Evolutionary conservation across 176 grass and related monocot species (phyloP), one percentile per base, ranked within the genome.

Genomic region (Eleusine indica): DNA sequence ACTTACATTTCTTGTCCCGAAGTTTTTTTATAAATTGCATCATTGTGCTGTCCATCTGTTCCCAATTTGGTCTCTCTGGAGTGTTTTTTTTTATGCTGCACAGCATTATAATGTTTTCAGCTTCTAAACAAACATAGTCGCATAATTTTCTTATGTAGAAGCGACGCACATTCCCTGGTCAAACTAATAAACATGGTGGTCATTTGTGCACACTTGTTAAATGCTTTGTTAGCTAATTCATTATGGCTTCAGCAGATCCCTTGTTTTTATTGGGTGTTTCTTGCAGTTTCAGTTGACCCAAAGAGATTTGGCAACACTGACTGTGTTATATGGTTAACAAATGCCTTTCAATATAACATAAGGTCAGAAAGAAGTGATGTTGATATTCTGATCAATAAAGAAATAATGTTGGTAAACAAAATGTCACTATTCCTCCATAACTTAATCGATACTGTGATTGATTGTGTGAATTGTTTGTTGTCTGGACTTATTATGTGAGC

Each of bases 341-440:
- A 57, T 39, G 38, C 11, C 4, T 21, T 79, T 29, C 35, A 61
- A 70, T 40, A n/a, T 48, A 64, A 51, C 56, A 76, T 6, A 70
- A 51, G 29, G 4, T 64, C 4, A 49, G 5, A 49, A 78, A 46
- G 25, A 64, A 46, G 28, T 46, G 61, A 58, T 58, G 19, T 21
- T 58, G 6, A 58, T n/a, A 58, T 58, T 58, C 18, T 19, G 14
- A 38, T 66, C 13, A 61, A 51, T 10, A 21, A 83, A 74, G 57
- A 19, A 69, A 44, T 68, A 54, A 66, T 30, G 86, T 30, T 54
- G 32, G 51, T 70, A 22, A 83, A 64, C 66, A 73, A 71, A 66
- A 58, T 72, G 58, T 12, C 42, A 42, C 46, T 53, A 41, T 66
- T 75, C n/a, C 14, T 71, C 52, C 70, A 6, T 60, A 21, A 28